phyloP scores from a whole-genome alignment of 139 green algal species.

The Penium margaritaceum region DNA sequence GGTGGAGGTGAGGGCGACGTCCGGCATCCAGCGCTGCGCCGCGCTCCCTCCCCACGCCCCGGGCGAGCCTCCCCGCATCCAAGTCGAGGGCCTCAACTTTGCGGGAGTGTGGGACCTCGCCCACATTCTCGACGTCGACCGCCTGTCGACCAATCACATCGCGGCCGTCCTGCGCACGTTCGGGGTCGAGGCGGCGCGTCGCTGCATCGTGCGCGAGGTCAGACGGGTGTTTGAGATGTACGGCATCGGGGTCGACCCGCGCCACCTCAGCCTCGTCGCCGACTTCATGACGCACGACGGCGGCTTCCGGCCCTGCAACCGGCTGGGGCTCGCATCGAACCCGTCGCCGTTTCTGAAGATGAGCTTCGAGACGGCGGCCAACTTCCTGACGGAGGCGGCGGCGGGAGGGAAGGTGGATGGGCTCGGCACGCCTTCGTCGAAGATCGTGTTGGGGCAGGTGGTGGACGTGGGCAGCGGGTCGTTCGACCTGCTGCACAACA shows the following conservation, averaged over 20 bases:
- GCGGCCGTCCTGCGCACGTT: slow-evolving; percentile 67
- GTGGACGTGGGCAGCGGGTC: slow-evolving; percentile 48
- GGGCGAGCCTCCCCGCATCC: slow-evolving; percentile 51
- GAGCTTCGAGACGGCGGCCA: slow-evolving; percentile 89
- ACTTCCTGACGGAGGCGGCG: slow-evolving; percentile 85
- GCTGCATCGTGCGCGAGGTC: slow-evolving; percentile 76
- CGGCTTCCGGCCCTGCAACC: slow-evolving; percentile 66
- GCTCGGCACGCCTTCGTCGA: slow-evolving; percentile 42
- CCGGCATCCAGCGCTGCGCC: slow-evolving; percentile 62
- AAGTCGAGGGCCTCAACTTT: slow-evolving; percentile 94
- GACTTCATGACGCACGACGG: slow-evolving; percentile 95
- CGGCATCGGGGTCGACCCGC: slow-evolving; percentile 87
- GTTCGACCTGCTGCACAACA: slow-evolving; percentile 47
- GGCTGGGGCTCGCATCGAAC: slow-evolving; percentile 78
- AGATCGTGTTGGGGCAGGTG: slow-evolving; percentile 47
- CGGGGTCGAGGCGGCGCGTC: slow-evolving; percentile 89
- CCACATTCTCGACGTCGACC: slow-evolving; percentile 59
- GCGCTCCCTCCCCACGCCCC: slow-evolving; percentile 57
- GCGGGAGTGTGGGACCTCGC: slow-evolving; percentile 22
- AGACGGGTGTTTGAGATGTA: slow-evolving; percentile 86
- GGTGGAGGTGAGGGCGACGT: slow-evolving; percentile 48
- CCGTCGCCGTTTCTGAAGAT: slow-evolving; percentile 77
- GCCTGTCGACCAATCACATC: slow-evolving; percentile 80
- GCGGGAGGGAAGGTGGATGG: slow-evolving; percentile 57
- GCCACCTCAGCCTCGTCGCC: slow-evolving; percentile 85